These are phyloP conservation scores for Byssothecium circinans DNA, from an alignment of 2,329 filamentous ascomycete species.

Conservation along the genomic window DNA sequence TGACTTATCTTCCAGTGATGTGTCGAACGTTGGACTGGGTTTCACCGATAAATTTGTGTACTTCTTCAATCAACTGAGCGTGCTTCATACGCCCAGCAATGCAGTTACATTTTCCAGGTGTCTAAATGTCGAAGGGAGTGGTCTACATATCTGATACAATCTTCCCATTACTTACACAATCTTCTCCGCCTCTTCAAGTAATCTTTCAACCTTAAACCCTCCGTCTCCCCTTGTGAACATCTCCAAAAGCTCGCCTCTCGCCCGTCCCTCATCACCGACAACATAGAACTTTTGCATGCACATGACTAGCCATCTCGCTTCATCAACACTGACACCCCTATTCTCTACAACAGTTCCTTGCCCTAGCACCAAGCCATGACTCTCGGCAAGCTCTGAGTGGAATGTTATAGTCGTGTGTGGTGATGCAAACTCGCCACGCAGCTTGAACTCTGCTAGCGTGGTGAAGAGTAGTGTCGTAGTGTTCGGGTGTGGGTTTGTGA, in stretches of 20 bases:
- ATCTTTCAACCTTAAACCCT: slow-evolving; percentile 77
- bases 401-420: slow-evolving; percentile 95
- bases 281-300: slow-evolving; percentile 92
- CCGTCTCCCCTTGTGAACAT: slow-evolving; percentile 80
- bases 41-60: no score
- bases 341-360: slow-evolving; percentile 78
- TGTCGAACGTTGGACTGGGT: no score
- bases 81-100: no score
- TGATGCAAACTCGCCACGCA: slow-evolving; percentile 82
- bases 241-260: slow-evolving; percentile 66
- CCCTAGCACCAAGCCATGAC: slow-evolving; percentile 80
- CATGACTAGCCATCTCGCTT: slow-evolving; percentile 89
- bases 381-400: slow-evolving; percentile 75
- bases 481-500: slow-evolving; percentile 77
- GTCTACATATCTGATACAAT: slow-evolving; percentile 1
- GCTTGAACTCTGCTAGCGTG: slow-evolving; percentile 88
- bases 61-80: no score
- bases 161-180: slow-evolving; percentile 45
- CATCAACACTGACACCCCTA: slow-evolving; percentile 73
- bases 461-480: slow-evolving; percentile 77
- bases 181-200: slow-evolving; percentile 89
- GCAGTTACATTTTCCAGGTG: no score
- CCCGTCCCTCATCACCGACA: slow-evolving; percentile 56
- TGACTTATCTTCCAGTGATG: no score
- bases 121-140: neutral